Conservation (phyloP, 192 early-diverging fungal genomes). For the Umbelopsis ramanniana region DNA sequence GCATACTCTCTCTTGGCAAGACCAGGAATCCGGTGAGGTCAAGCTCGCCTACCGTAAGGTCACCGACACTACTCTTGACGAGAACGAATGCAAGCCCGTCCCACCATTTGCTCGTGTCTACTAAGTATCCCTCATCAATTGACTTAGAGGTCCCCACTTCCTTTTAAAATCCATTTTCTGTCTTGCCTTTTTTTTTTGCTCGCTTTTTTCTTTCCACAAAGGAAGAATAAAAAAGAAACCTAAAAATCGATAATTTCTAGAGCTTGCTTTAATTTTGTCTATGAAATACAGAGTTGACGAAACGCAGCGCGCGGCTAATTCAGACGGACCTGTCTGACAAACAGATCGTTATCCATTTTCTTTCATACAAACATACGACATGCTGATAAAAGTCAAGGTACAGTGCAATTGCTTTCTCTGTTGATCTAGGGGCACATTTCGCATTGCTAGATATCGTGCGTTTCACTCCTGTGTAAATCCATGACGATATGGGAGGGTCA, state of each 20-base stretch:
- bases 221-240: no score
- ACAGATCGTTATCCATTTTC: background rate
- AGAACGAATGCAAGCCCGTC: constrained; percentile 90
- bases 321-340: background rate
- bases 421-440: no score
- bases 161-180: background rate
- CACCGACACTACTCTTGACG: constrained; percentile 82
- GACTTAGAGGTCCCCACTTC: background rate
- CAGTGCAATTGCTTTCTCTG: background rate
- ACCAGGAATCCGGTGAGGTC: constrained; percentile 76
- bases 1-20: constrained; percentile 96
- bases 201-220: no score
- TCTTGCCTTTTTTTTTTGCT: background rate
- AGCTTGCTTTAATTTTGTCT: no score
- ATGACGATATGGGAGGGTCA: no score
- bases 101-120: constrained; percentile 88
- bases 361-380: constrained; percentile 34
- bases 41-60: constrained; percentile 87
- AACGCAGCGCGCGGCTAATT: no score
- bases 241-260: no score
- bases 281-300: no score
- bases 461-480: no score
- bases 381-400: constrained; percentile 86
- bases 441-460: background rate
- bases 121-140: constrained; percentile 42